Evolutionary conservation across 805 yeast genomes (phyloP).

Genomic region (Candida endomychidarum): DNA sequence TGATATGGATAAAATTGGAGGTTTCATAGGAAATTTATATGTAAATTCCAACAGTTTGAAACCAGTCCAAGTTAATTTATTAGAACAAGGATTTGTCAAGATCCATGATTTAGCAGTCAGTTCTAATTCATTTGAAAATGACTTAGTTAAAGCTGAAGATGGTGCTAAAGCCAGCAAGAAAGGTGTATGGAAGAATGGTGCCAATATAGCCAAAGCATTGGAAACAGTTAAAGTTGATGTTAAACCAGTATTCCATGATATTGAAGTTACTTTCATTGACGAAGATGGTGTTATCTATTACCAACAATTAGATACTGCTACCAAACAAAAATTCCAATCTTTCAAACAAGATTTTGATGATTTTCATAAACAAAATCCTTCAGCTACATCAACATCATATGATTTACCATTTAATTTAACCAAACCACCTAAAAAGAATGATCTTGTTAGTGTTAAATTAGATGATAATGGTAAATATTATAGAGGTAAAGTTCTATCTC

Average conservation of each 20-base stretch:
- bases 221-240: slow-evolving; percentile 12
- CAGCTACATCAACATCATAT: slow-evolving; percentile 35
- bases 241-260: slow-evolving; percentile 50
- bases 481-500: slow-evolving; percentile 54
- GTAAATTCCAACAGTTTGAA: slow-evolving; percentile 43
- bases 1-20: slow-evolving; percentile 75
- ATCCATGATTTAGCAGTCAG: slow-evolving; percentile 65
- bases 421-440: slow-evolving; percentile 52
- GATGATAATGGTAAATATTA: slow-evolving; percentile 54
- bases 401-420: slow-evolving; percentile 41
- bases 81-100: slow-evolving; percentile 62
- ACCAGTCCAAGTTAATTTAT: slow-evolving; percentile 59
- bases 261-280: slow-evolving; percentile 52
- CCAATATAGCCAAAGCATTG: slow-evolving; percentile 16
- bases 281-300: slow-evolving; percentile 44
- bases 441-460: slow-evolving; percentile 54
- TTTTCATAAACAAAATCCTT: slow-evolving; percentile 38
- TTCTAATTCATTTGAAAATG: slow-evolving; percentile 53
- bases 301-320: slow-evolving; percentile 43
- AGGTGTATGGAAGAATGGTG: slow-evolving; percentile 73
- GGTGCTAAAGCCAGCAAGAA: slow-evolving; percentile 51
- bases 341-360: slow-evolving; percentile 51
- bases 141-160: slow-evolving; percentile 61
- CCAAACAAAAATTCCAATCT: slow-evolving; percentile 33
- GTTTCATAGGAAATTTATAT: slow-evolving; percentile 72